Percentiles rank a stretch among this genome's conserved stretches.
Conservation (phyloP, 2,329 filamentous ascomycete genomes). For the Cryphonectria parasitica region DNA sequence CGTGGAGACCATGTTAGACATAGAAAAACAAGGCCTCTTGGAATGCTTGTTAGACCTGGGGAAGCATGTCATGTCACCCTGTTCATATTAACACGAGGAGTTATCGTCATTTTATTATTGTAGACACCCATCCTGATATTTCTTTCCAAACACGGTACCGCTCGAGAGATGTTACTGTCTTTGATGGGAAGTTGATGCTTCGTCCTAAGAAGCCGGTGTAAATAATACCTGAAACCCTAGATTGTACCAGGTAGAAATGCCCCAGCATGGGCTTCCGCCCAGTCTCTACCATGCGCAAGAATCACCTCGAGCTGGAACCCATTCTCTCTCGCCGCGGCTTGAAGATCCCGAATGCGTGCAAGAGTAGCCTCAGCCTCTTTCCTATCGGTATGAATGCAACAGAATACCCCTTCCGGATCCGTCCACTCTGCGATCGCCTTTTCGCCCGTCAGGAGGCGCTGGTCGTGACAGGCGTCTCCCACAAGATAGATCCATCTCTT, state of each 20-base stretch:
- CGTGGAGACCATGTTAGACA: not conserved
- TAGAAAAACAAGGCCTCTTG: not conserved
- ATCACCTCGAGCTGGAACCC: constrained; percentile 49
- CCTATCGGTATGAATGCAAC: constrained; percentile 56
- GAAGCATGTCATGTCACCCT: too few species aligned
- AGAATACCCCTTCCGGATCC: constrained; percentile 46
- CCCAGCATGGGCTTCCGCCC: constrained; percentile 41
- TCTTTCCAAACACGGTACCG: too few species aligned
- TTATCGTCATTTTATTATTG: too few species aligned
- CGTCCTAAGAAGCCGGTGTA: not conserved
- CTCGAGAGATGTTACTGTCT: too few species aligned
- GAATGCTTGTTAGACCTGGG: too few species aligned
- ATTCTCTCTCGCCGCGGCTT: constrained; percentile 35
- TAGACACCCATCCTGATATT: too few species aligned
- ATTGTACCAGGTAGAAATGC: constrained; percentile 22
- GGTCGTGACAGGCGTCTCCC: constrained; percentile 59
- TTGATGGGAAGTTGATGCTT: too few species aligned
- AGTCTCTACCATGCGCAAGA: constrained; percentile 54
- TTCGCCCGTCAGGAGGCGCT: constrained; percentile 53
- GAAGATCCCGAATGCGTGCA: constrained; percentile 43
- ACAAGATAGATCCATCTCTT: constrained; percentile 52
- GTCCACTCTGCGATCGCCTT: constrained; percentile 55
- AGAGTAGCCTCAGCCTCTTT: constrained; percentile 48
- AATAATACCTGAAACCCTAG: not conserved
- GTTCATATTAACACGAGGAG: too few species aligned